Evolutionary conservation across 352 stramenopile species (phyloP).

Genomic region (Thalassiosira mediterranea): DNA sequence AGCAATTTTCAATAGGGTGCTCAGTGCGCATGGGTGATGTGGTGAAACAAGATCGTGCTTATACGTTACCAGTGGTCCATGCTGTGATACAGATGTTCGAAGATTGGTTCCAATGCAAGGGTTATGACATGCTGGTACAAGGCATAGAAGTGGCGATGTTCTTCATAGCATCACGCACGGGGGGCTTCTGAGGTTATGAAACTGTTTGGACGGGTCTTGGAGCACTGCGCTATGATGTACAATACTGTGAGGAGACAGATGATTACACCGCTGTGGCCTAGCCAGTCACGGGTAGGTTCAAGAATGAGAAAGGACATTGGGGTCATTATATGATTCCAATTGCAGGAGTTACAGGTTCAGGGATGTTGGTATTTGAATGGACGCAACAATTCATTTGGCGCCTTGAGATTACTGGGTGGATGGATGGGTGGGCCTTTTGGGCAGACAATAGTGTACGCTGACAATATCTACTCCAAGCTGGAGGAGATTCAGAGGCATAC

Average conservation of each 20-base stretch:
- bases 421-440: background rate
- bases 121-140: background rate
- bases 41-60: slow-evolving; percentile 9
- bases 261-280: slow-evolving; percentile 1
- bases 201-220: slow-evolving; percentile 2
- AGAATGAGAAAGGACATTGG: background rate
- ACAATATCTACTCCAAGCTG: slow-evolving; percentile 18
- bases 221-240: slow-evolving; percentile 3
- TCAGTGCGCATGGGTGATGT: background rate
- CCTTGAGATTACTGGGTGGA: background rate
- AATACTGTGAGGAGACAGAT: slow-evolving; percentile 9
- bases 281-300: slow-evolving; percentile 22
- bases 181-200: slow-evolving; percentile 10
- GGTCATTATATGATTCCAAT: slow-evolving; percentile 15
- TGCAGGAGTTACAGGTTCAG: background rate
- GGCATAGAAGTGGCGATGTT: background rate
- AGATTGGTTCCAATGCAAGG: background rate
- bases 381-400: background rate
- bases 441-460: background rate
- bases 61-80: background rate
- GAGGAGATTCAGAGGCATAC: slow-evolving; percentile 8
- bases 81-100: slow-evolving; percentile 3
- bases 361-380: slow-evolving; percentile 2
- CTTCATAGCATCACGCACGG: background rate
- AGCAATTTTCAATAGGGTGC: too few species aligned